These are phyloP conservation scores for Malus hybrid DNA, from an alignment of 331 rosid species.

Conservation along the genomic window DNA sequence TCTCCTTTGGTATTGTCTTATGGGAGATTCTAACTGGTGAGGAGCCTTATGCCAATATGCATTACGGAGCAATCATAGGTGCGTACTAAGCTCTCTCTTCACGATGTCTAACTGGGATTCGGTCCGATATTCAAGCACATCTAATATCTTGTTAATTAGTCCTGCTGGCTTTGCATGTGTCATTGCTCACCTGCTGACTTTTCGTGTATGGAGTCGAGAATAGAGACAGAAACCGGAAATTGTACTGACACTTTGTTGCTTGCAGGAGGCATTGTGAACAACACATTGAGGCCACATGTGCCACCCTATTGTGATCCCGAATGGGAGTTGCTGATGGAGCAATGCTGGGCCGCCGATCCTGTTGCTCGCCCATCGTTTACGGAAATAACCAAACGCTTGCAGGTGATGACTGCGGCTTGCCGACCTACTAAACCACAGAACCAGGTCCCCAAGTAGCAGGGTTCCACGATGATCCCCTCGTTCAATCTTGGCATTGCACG, in stretches of 20 bases:
- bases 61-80: slow-evolving; percentile 55
- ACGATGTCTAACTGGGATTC: neutral
- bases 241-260: neutral
- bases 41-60: slow-evolving; percentile 56
- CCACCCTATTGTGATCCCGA: slow-evolving; percentile 36
- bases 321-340: slow-evolving; percentile 44
- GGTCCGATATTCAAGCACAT: neutral
- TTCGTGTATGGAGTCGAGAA: neutral
- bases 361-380: slow-evolving; percentile 36
- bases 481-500: neutral
- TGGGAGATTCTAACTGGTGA: slow-evolving; percentile 51
- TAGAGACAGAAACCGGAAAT: neutral
- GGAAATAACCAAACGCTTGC: slow-evolving; percentile 33
- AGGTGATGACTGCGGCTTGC: slow-evolving; percentile 39
- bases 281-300: slow-evolving; percentile 38
- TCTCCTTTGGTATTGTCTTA: slow-evolving; percentile 15
- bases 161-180: neutral
- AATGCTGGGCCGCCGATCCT: slow-evolving; percentile 53
- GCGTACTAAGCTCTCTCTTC: neutral
- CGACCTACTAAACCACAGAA: slow-evolving; percentile 23
- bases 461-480: neutral
- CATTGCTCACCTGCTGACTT: neutral
- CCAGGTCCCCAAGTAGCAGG: slow-evolving; percentile 27
- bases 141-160: neutral
- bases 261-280: slow-evolving; percentile 51